These are phyloP conservation scores for Xylaria scruposa DNA, from an alignment of 495 filamentous ascomycete species.

Conservation along the genomic window DNA sequence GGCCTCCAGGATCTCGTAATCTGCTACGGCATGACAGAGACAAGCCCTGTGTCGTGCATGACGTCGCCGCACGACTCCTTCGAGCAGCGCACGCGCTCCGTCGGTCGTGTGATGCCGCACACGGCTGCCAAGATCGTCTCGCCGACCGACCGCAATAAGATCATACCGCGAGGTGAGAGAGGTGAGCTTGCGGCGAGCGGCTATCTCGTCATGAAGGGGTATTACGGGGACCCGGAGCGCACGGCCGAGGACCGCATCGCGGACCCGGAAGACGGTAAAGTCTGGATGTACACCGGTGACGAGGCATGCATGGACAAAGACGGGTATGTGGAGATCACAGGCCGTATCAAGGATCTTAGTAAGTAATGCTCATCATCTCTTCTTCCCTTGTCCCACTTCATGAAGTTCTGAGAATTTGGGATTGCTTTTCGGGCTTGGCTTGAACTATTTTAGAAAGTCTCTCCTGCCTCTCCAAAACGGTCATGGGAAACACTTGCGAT, in stretches of 20 bases:
- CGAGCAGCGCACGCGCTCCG: conserved; percentile 75
- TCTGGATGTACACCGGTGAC: conserved; percentile 77
- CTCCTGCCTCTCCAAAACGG: background rate
- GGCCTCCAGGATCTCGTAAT: conserved; percentile 89
- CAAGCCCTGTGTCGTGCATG: conserved; percentile 89
- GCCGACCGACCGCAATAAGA: conserved; percentile 58
- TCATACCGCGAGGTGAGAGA: conserved; percentile 67
- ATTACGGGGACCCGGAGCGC: conserved; percentile 74
- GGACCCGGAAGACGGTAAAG: conserved; percentile 52
- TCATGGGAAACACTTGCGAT: background rate
- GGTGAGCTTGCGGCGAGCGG: conserved; percentile 87
- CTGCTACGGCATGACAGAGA: conserved; percentile 99
- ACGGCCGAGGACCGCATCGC: conserved; percentile 74
- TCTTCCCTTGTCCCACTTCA: background rate
- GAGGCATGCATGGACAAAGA: conserved; percentile 85
- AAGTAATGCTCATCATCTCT: background rate
- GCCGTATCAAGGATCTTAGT: conserved; percentile 80
- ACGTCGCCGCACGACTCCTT: conserved; percentile 83
- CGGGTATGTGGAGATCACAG: conserved; percentile 69
- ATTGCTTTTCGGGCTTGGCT: background rate
- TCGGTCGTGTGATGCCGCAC: conserved; percentile 82
- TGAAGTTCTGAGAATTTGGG: background rate
- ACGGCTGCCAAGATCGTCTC: conserved; percentile 79
- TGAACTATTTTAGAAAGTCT: background rate
- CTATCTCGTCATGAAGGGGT: conserved; percentile 89